Conservation (phyloP, 352 stramenopile genomes). For the Phytophthora chlamydospora region DNA sequence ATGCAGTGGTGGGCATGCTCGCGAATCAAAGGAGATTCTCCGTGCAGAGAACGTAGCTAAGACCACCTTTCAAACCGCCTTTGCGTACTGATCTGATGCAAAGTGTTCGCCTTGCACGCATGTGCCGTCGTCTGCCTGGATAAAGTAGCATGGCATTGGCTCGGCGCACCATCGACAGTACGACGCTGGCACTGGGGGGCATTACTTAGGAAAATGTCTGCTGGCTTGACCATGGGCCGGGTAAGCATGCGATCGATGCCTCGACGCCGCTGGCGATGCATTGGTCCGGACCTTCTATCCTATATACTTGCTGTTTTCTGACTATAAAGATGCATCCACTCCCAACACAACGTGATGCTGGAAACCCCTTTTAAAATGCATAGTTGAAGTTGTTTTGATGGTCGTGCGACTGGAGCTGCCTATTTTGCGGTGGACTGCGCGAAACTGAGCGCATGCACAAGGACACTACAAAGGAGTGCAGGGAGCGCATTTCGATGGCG, state of each 20-base stretch:
- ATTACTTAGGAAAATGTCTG: not conserved
- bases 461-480: too few relatives aligned
- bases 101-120: not conserved
- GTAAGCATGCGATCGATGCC: too few relatives aligned
- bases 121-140: not conserved
- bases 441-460: too few relatives aligned
- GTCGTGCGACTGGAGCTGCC: too few relatives aligned
- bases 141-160: not conserved
- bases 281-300: not conserved
- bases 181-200: too few relatives aligned
- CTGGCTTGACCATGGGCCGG: too few relatives aligned
- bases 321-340: not conserved
- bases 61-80: not conserved
- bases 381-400: conserved; percentile 1
- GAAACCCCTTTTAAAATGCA: not conserved
- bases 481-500: too few relatives aligned
- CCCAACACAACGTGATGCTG: not conserved
- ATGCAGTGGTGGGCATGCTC: conserved; percentile 13
- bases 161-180: too few relatives aligned
- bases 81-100: not conserved
- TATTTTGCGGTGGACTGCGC: too few relatives aligned
- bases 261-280: too few relatives aligned
- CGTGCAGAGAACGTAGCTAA: conserved; percentile 8
- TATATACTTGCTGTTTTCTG: not conserved
- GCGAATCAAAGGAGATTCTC: conserved; percentile 24